These are phyloP conservation scores for Tolypocladium paradoxum DNA, from an alignment of 2,329 filamentous ascomycete species.

Conservation along the genomic window DNA sequence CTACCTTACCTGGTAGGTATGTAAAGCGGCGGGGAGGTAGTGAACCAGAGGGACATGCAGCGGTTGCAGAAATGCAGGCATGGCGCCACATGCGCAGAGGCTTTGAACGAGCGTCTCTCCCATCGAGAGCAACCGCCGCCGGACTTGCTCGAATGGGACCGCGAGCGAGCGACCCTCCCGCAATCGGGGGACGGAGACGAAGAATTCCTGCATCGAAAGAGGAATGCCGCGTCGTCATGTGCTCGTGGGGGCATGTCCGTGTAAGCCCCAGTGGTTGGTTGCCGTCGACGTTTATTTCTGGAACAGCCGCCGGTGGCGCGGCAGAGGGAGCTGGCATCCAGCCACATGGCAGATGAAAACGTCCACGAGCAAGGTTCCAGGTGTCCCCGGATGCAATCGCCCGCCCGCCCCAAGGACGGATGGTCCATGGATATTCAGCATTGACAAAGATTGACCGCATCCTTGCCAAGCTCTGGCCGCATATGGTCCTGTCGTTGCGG, in stretches of 20 bases:
- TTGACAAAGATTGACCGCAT: neutral
- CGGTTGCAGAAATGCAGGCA: neutral
- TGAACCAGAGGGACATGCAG: neutral
- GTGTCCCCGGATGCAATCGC: neutral
- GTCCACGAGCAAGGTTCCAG: neutral
- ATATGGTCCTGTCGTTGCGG: neutral
- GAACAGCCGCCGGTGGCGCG: slow-evolving; percentile 24
- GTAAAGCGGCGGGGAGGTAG: neutral
- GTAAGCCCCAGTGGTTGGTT: slow-evolving; percentile 12
- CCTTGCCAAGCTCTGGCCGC: neutral
- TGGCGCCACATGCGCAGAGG: neutral
- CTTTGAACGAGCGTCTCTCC: neutral
- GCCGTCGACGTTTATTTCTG: slow-evolving; percentile 15
- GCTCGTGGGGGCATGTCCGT: slow-evolving; percentile 4
- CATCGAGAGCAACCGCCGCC: neutral
- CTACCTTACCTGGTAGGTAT: no score
- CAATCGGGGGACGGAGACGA: neutral
- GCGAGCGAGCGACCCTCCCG: neutral
- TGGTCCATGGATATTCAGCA: no score
- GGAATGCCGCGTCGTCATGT: slow-evolving; percentile 6
- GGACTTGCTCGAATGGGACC: neutral
- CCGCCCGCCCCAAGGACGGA: neutral
- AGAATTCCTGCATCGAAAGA: neutral
- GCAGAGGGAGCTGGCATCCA: slow-evolving; percentile 1
- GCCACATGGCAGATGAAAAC: slow-evolving; percentile 3